Percentiles rank a stretch among this genome's conserved stretches.
Evolutionary conservation across 164 flowering plant genomes (phyloP).

Genomic region (Platanus orientalis): DNA sequence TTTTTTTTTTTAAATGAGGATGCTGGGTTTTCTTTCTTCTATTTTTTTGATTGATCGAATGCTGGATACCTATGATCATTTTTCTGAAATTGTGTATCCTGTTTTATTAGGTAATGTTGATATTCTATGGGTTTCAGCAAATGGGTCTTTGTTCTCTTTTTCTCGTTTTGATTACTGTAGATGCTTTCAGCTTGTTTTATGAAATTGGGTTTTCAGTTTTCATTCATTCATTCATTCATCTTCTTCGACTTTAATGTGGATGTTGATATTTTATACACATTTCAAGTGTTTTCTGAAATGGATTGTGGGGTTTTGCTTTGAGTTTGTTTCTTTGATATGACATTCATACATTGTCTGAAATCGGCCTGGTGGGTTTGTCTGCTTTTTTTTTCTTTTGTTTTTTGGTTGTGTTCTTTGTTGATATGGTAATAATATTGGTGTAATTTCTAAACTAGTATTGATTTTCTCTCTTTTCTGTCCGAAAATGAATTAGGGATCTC

Average conservation of each 20-base stretch:
- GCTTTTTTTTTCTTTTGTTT: too few species aligned
- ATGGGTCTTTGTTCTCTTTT: too few species aligned
- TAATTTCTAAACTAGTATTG: not conserved
- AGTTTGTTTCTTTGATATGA: not conserved
- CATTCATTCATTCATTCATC: too few species aligned
- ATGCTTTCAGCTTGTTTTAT: too few species aligned
- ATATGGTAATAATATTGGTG: not conserved
- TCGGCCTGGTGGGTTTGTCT: not conserved
- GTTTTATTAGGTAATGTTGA: too few species aligned
- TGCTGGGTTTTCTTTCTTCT: slow-evolving; percentile 1
- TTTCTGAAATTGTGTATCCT: not conserved
- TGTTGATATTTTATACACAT: not conserved
- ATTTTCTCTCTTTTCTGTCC: too few species aligned
- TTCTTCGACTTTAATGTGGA: too few species aligned
- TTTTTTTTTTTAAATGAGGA: not conserved
- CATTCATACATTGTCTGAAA: not conserved
- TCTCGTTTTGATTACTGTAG: too few species aligned
- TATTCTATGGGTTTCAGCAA: too few species aligned
- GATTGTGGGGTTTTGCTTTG: too few species aligned
- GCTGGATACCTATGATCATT: not conserved
- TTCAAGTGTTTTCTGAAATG: slow-evolving; percentile 1
- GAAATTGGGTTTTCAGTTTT: too few species aligned
- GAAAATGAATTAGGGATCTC: not conserved
- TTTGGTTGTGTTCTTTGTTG: not conserved
- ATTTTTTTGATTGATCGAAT: not conserved